Percentiles rank a stretch among this genome's conserved stretches.
Evolutionary conservation across 306 rosid genomes (phyloP).

Genomic region (Castanea sativa): DNA sequence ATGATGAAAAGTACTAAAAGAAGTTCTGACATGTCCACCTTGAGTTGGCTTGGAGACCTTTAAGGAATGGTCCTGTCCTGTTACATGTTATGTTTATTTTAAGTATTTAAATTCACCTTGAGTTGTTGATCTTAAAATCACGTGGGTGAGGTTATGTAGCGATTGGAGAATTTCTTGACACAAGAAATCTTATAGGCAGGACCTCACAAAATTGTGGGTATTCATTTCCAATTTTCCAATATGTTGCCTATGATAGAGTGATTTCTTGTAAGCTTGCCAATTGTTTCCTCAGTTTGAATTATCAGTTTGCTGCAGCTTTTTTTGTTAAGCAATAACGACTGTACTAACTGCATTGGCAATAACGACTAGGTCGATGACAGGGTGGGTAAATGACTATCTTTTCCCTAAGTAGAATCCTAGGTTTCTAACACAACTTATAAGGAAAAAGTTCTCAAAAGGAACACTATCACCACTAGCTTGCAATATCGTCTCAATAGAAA

Average conservation of each 20-base stretch:
- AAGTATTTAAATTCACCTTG: background rate
- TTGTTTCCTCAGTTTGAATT: background rate
- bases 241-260: background rate
- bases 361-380: slow-evolving; percentile 73
- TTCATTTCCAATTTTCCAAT: background rate
- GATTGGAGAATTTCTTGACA: background rate
- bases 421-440: slow-evolving; percentile 54
- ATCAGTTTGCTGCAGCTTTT: background rate
- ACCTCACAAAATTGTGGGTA: background rate
- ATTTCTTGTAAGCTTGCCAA: background rate
- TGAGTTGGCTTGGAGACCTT: background rate
- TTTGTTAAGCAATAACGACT: slow-evolving; percentile 4
- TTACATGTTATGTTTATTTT: background rate
- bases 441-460: slow-evolving; percentile 62
- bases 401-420: slow-evolving; percentile 64
- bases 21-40: background rate
- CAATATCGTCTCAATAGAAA: slow-evolving; percentile 69
- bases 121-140: background rate
- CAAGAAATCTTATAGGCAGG: background rate
- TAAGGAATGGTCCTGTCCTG: background rate
- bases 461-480: slow-evolving; percentile 66
- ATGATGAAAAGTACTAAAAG: background rate
- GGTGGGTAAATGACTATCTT: slow-evolving; percentile 73
- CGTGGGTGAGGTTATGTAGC: background rate
- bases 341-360: slow-evolving; percentile 37